phyloP scores from a whole-genome alignment of 2,329 filamentous ascomycete genomes.

The Fusarium proliferatum region DNA sequence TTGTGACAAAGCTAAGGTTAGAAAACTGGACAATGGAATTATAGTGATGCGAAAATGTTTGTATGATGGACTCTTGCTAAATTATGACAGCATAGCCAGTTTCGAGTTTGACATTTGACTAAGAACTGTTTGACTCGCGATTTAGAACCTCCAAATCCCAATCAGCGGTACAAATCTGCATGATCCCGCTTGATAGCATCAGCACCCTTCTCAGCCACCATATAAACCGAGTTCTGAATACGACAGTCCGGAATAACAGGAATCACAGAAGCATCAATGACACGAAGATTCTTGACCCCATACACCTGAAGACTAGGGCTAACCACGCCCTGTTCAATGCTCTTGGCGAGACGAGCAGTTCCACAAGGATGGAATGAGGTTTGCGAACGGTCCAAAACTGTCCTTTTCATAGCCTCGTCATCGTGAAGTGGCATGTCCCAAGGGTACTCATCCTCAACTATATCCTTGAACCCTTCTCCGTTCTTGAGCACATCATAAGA shows the following conservation, averaged over 20 bases:
- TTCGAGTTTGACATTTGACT: rapidly evolving
- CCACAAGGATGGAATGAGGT: slow-evolving; percentile 70
- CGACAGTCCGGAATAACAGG: slow-evolving; percentile 66
- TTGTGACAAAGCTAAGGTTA: too few relatives aligned
- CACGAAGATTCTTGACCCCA: slow-evolving; percentile 63
- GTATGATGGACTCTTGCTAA: too few relatives aligned
- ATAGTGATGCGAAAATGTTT: too few relatives aligned
- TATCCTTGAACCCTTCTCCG: slow-evolving; percentile 66
- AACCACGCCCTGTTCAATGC: slow-evolving; percentile 60
- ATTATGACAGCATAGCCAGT: rapidly evolving
- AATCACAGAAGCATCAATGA: slow-evolving; percentile 67
- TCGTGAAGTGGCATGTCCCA: slow-evolving; percentile 68
- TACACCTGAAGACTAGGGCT: slow-evolving; percentile 63
- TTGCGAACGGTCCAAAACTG: slow-evolving; percentile 67
- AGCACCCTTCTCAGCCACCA: slow-evolving; percentile 64
- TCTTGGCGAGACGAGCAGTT: slow-evolving; percentile 63
- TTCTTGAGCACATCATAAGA: slow-evolving; percentile 66
- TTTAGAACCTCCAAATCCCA: not conserved
- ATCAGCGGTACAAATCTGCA: not conserved
- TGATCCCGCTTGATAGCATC: not conserved
- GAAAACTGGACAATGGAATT: too few relatives aligned
- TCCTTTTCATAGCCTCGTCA: slow-evolving; percentile 66
- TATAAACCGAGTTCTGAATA: slow-evolving; percentile 71
- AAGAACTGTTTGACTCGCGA: not conserved
- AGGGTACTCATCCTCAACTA: slow-evolving; percentile 65